Evolutionary conservation across 352 stramenopile genomes (phyloP).

Genomic region (Halophytophthora polymorphica): DNA sequence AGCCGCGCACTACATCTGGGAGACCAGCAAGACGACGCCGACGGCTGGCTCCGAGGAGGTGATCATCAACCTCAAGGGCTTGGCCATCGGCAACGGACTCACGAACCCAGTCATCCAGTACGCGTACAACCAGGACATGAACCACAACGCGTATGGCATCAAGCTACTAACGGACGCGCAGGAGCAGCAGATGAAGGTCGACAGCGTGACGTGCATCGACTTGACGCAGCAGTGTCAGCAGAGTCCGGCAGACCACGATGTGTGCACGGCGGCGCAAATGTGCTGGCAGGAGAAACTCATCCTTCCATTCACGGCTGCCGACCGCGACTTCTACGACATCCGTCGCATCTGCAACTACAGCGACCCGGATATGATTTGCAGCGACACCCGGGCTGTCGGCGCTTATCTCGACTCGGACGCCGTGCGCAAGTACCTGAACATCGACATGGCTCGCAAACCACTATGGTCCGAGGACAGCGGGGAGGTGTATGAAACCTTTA

Average conservation of each 20-base stretch:
- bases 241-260: not conserved
- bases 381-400: constrained; percentile 21
- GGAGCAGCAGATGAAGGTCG: constrained; percentile 8
- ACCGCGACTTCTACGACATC: constrained; percentile 36
- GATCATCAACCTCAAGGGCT: constrained; percentile 28
- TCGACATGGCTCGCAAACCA: constrained; percentile 11
- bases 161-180: constrained; percentile 11
- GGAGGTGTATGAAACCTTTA: constrained; percentile 85
- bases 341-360: constrained; percentile 9
- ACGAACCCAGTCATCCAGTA: constrained; percentile 22
- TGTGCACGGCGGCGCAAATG: constrained; percentile 15
- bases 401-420: constrained; percentile 38
- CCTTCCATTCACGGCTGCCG: constrained; percentile 15
- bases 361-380: constrained; percentile 17
- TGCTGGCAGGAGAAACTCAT: constrained; percentile 34
- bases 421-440: constrained; percentile 16
- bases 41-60: not conserved
- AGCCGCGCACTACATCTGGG: constrained; percentile 28
- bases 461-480: constrained; percentile 88
- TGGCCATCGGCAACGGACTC: constrained; percentile 39
- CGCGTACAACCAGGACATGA: constrained; percentile 21
- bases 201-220: constrained; percentile 12
- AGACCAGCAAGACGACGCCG: constrained; percentile 2
- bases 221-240: constrained; percentile 13
- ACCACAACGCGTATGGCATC: constrained; percentile 38